A percentile compares a stretch with the other conserved stretches of the same genome.
phyloP scores from a whole-genome alignment of 208 protist species.

The Wallacemonas sp. region DNA sequence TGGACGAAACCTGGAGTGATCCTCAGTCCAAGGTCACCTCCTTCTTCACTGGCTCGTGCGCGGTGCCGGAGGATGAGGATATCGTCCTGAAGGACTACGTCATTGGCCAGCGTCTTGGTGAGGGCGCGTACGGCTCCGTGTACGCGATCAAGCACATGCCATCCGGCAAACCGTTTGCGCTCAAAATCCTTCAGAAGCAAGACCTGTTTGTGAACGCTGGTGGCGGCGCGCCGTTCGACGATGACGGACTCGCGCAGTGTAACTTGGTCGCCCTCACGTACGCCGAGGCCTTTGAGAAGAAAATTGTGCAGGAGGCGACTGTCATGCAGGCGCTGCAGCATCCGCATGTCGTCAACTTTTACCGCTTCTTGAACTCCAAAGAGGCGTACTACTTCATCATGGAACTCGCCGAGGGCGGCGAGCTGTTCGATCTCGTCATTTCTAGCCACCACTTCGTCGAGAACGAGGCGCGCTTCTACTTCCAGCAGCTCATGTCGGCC shows the following conservation, averaged over 20 bases:
- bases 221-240: background rate
- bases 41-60: constrained; percentile 64
- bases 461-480: constrained; percentile 84
- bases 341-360: constrained; percentile 86
- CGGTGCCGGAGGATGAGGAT: constrained; percentile 64
- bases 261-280: constrained; percentile 14
- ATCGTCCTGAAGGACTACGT: constrained; percentile 77
- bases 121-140: constrained; percentile 89
- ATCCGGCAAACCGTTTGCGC: constrained; percentile 73
- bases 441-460: constrained; percentile 83
- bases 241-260: background rate
- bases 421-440: constrained; percentile 95
- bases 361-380: constrained; percentile 87
- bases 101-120: constrained; percentile 79
- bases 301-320: constrained; percentile 86
- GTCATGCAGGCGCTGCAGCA: constrained; percentile 91
- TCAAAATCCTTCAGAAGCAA: constrained; percentile 88
- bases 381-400: constrained; percentile 89
- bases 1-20: background rate
- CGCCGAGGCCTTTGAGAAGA: constrained; percentile 42
- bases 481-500: constrained; percentile 94
- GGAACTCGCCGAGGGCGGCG: constrained; percentile 90
- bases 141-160: constrained; percentile 81
- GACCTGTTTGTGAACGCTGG: constrained; percentile 39
- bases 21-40: constrained; percentile 37